phyloP scores from a whole-genome alignment of 805 yeast genomes.

The Cyberlindnera meyerae region DNA sequence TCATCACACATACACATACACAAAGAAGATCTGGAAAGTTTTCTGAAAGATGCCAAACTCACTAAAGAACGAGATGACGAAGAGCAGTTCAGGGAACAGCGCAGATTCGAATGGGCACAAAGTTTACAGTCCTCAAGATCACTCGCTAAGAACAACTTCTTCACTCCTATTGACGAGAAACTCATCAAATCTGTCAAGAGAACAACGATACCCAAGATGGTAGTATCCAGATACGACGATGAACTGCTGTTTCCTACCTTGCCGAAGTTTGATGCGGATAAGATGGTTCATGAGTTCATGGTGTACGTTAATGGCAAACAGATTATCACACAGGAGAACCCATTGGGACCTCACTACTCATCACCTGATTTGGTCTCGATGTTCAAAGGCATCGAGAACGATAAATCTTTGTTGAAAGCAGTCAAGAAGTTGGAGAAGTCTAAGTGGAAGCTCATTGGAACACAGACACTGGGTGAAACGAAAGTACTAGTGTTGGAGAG shows the following conservation, averaged over 20 bases:
- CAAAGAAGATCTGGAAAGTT: constrained; percentile 33
- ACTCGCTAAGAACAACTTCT: constrained; percentile 35
- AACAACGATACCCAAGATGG: constrained; percentile 14
- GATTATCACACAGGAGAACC: constrained; percentile 31
- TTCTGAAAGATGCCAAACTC: constrained; percentile 39
- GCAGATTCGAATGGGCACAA: constrained; percentile 43
- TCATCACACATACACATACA: constrained; percentile 6
- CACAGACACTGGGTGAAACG: constrained; percentile 27
- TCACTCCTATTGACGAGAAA: constrained; percentile 30
- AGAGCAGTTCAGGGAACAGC: constrained; percentile 40
- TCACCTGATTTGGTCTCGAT: constrained; percentile 39
- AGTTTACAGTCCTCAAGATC: constrained; percentile 31
- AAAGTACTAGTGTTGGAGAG: constrained; percentile 39
- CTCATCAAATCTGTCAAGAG: constrained; percentile 11
- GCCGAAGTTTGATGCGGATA: constrained; percentile 5
- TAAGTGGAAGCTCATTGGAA: constrained; percentile 28
- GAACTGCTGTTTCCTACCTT: constrained; percentile 23
- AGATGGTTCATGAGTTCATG: constrained; percentile 22
- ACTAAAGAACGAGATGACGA: constrained; percentile 37
- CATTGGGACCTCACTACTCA: constrained; percentile 33
- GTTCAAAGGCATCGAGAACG: constrained; percentile 37
- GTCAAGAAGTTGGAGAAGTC: constrained; percentile 39
- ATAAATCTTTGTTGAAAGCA: constrained; percentile 28
- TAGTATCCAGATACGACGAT: constrained; percentile 5
- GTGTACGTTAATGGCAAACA: constrained; percentile 12